These are phyloP conservation scores for Fusarium tupiense DNA, from an alignment of 2,329 filamentous ascomycete genomes.

Conservation along the genomic window DNA sequence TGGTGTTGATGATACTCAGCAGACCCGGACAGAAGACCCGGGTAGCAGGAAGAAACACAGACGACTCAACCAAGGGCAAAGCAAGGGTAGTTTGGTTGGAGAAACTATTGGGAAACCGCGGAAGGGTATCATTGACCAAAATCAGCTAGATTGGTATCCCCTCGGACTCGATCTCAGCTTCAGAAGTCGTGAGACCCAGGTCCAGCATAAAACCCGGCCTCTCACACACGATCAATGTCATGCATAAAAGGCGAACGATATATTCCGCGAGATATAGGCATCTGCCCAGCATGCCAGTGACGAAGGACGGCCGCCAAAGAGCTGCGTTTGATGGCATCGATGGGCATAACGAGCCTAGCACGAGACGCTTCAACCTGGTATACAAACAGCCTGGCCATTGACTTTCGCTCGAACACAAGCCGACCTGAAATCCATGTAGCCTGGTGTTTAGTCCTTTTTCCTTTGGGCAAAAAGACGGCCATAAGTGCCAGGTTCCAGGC, in stretches of 20 bases:
- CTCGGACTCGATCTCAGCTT: not conserved
- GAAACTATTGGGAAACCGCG: not conserved
- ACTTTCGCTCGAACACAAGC: not conserved
- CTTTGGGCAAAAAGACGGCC: not conserved
- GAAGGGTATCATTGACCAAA: not conserved
- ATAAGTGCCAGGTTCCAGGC: conserved; percentile 12
- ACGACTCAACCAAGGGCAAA: not conserved
- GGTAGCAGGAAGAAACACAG: not conserved
- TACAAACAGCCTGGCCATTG: not conserved
- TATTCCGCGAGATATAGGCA: not conserved
- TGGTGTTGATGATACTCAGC: not conserved
- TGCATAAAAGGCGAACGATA: not conserved
- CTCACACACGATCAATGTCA: not conserved
- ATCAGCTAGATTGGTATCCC: not conserved
- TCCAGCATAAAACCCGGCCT: not conserved
- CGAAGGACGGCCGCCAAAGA: not conserved
- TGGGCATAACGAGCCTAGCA: not conserved
- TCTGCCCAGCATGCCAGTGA: not conserved
- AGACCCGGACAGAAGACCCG: not conserved
- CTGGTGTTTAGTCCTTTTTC: not conserved
- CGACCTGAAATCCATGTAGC: not conserved
- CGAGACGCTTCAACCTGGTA: not conserved
- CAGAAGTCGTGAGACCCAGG: not conserved
- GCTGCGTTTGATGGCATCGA: not conserved
- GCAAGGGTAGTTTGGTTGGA: not conserved